These are phyloP conservation scores for Lactarius akahatsu DNA, from an alignment of 768 basidiomycete genomes.

Conservation along the genomic window DNA sequence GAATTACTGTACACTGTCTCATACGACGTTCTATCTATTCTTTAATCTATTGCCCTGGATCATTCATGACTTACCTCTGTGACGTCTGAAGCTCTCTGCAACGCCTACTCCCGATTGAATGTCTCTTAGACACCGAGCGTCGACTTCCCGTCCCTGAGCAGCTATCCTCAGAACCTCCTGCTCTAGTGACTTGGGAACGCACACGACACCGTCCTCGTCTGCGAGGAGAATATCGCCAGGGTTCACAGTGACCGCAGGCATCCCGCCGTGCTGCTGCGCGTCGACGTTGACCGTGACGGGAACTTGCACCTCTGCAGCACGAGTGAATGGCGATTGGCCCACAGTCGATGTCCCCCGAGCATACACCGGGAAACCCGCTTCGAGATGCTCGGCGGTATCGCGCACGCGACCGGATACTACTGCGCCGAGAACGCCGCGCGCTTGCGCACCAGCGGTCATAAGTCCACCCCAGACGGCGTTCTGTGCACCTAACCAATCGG, in stretches of 20 bases:
- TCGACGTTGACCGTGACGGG: conserved; percentile 50
- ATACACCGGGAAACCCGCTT: conserved; percentile 74
- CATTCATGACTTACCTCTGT: conserved; percentile 51
- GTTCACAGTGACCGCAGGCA: conserved; percentile 56
- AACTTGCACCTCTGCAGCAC: conserved; percentile 72
- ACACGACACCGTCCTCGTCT: conserved; percentile 88
- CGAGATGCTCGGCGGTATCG: conserved; percentile 76
- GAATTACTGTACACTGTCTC: conserved; percentile 6
- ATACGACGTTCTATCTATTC: conserved; percentile 13
- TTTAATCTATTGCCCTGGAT: conserved; percentile 36
- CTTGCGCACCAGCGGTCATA: conserved; percentile 83
- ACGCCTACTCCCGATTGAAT: conserved; percentile 74
- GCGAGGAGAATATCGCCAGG: conserved; percentile 85
- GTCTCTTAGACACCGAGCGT: conserved; percentile 71
- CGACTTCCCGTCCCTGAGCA: conserved; percentile 57
- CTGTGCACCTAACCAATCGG: conserved; percentile 52
- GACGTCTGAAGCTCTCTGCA: conserved; percentile 72
- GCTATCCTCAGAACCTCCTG: conserved; percentile 58
- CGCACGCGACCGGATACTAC: conserved; percentile 84
- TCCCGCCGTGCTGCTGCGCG: conserved; percentile 39
- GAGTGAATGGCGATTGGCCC: conserved; percentile 82
- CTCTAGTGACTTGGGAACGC: conserved; percentile 58
- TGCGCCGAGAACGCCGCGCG: conserved; percentile 67
- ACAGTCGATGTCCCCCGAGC: conserved; percentile 80
- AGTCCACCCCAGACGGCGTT: conserved; percentile 92